These are phyloP conservation scores for Cordyceps militaris DNA, from an alignment of 2,329 filamentous ascomycete genomes.

Conservation along the genomic window DNA sequence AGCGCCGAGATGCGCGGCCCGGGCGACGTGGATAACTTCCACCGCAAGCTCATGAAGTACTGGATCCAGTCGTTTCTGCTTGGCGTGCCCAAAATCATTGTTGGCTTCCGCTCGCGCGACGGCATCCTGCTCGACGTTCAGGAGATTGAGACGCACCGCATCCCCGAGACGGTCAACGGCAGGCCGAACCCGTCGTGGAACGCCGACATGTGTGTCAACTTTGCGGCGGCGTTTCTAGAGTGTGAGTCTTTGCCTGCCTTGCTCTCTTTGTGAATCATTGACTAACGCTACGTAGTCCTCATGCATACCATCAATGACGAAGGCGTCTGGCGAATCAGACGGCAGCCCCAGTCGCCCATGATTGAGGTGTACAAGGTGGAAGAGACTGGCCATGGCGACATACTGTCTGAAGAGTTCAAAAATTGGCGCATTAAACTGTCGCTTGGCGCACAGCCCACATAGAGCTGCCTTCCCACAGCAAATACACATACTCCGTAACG, in stretches of 20 bases:
- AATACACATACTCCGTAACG: neutral
- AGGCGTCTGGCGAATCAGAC: slow-evolving; percentile 75
- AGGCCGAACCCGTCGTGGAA: slow-evolving; percentile 69
- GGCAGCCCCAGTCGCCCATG: slow-evolving; percentile 51
- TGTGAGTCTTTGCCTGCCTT: slow-evolving; percentile 51
- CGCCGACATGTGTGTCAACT: slow-evolving; percentile 89
- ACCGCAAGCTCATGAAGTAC: slow-evolving; percentile 87
- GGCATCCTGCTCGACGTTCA: slow-evolving; percentile 68
- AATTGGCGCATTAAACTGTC: slow-evolving; percentile 60
- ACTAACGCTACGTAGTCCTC: slow-evolving; percentile 45
- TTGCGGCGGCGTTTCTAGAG: slow-evolving; percentile 68
- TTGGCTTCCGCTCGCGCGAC: slow-evolving; percentile 71
- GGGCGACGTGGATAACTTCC: slow-evolving; percentile 66
- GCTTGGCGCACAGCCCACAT: slow-evolving; percentile 19
- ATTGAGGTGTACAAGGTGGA: slow-evolving; percentile 72
- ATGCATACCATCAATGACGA: slow-evolving; percentile 57
- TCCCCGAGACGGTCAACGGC: slow-evolving; percentile 68
- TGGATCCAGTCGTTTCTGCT: slow-evolving; percentile 96
- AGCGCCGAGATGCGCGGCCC: slow-evolving; percentile 62
- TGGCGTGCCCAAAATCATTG: slow-evolving; percentile 83
- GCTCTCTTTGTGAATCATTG: neutral
- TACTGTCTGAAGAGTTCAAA: slow-evolving; percentile 71
- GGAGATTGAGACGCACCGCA: slow-evolving; percentile 70
- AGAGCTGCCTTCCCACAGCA: neutral
- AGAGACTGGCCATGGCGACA: slow-evolving; percentile 66